Conservation (phyloP, 257 asterid genomes). For the Rubia yunnanensis region DNA sequence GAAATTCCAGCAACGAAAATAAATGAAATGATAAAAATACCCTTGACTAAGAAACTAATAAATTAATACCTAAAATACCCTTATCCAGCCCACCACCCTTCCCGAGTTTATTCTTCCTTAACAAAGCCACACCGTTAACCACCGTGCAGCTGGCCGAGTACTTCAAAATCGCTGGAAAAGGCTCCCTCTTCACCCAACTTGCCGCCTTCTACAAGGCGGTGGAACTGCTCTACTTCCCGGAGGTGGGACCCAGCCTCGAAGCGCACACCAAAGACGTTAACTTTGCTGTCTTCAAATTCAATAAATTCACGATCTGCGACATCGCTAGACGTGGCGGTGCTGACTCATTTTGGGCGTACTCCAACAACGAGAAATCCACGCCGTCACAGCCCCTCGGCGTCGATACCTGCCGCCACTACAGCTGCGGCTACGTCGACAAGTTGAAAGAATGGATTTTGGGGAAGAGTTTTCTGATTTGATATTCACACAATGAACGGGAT, state of each 20-base stretch:
- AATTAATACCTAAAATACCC: no score
- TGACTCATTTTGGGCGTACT: conserved; percentile 48
- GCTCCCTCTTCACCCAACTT: conserved; percentile 48
- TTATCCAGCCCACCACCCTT: no score
- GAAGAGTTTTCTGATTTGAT: no score
- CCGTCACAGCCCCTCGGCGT: conserved; percentile 17
- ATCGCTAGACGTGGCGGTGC: conserved; percentile 32
- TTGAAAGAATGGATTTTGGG: no score
- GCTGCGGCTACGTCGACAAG: conserved; percentile 59
- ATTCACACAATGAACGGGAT: no score
- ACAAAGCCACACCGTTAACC: conserved; percentile 25
- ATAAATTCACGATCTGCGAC: conserved; percentile 78
- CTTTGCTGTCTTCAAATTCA: conserved; percentile 28
- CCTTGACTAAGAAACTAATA: no score
- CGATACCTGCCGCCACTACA: conserved; percentile 61
- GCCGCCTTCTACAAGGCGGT: conserved; percentile 58
- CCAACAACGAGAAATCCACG: conserved; percentile 33
- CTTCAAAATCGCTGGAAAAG: conserved; percentile 39
- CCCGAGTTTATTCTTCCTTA: conserved; percentile 24
- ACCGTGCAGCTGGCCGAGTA: conserved; percentile 25
- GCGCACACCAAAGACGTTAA: conserved; percentile 40
- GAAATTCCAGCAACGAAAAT: no score
- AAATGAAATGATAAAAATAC: no score
- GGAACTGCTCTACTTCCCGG: conserved; percentile 54
- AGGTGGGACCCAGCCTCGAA: conserved; percentile 42